Evolutionary conservation across 2,329 filamentous ascomycete genomes (phyloP).

Genomic region (Alternaria sp.): DNA sequence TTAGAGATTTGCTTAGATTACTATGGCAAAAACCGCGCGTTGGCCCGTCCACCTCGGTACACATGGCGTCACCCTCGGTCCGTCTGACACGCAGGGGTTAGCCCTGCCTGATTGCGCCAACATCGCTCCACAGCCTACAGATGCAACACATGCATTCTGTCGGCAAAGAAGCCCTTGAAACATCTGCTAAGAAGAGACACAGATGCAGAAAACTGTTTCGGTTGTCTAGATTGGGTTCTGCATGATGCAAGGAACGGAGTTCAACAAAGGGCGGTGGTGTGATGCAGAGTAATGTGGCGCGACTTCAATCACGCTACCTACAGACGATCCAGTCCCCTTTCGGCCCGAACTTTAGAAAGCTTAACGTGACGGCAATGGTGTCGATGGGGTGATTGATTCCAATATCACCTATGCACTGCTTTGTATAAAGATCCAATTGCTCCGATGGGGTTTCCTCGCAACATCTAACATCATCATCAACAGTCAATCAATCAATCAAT

Average conservation of each 20-base stretch:
- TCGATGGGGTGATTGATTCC: slow-evolving; percentile 28
- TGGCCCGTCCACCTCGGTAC: too few species aligned
- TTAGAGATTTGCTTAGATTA: too few species aligned
- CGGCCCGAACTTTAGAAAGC: slow-evolving; percentile 1
- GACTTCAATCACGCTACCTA: slow-evolving; percentile 24
- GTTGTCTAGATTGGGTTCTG: not conserved
- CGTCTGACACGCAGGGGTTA: not conserved
- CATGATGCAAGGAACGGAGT: not conserved
- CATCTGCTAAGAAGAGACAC: not conserved
- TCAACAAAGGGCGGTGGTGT: slow-evolving; percentile 25
- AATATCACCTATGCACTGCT: not conserved
- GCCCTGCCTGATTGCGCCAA: not conserved
- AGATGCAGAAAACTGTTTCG: not conserved
- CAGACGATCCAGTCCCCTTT: slow-evolving; percentile 4
- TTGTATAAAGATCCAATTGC: not conserved
- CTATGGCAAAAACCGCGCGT: too few species aligned
- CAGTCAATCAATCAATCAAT: slow-evolving; percentile 7
- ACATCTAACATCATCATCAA: not conserved
- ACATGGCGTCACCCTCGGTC: not conserved
- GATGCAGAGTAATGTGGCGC: slow-evolving; percentile 34
- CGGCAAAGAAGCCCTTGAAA: not conserved
- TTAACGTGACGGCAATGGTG: slow-evolving; percentile 19
- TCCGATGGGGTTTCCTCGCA: not conserved
- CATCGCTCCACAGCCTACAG: not conserved
- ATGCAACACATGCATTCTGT: not conserved